phyloP scores from a whole-genome alignment of 139 green algal species.

The Axilococcus clingmanii region DNA sequence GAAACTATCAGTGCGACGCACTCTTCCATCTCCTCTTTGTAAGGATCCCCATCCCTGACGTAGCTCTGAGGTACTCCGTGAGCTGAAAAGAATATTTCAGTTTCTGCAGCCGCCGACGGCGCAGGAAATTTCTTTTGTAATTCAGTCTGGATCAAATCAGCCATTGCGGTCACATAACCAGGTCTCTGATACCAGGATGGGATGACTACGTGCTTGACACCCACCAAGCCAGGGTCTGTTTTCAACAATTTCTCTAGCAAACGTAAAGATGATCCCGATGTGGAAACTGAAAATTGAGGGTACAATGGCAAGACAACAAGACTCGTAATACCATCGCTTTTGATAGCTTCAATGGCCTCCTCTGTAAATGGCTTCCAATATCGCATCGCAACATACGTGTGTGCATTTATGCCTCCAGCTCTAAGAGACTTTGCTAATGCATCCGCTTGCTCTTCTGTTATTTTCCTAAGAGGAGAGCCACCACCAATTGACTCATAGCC shows the following conservation, averaged over 20 bases:
- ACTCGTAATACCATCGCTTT: slow-evolving; percentile 66
- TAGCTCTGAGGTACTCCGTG: slow-evolving; percentile 96
- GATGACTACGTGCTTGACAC: slow-evolving; percentile 38
- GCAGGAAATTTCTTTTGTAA: slow-evolving; percentile 45
- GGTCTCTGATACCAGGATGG: slow-evolving; percentile 71
- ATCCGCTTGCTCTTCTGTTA: slow-evolving; percentile 88
- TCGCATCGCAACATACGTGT: slow-evolving; percentile 96
- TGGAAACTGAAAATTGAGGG: slow-evolving; percentile 95
- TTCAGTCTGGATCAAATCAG: slow-evolving; percentile 79
- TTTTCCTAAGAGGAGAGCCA: slow-evolving; percentile 82
- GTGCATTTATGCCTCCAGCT: slow-evolving; percentile 27
- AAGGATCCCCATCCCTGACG: slow-evolving; percentile 91
- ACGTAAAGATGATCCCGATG: slow-evolving; percentile 79
- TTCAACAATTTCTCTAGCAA: slow-evolving; percentile 81
- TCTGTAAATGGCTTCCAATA: slow-evolving; percentile 99
- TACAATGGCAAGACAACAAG: slow-evolving; percentile 94
- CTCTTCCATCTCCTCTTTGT: slow-evolving; percentile 98
- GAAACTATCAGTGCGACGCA: slow-evolving; percentile 92
- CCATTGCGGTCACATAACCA: slow-evolving; percentile 91
- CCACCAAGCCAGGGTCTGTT: slow-evolving; percentile 18
- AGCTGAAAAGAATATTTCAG: slow-evolving; percentile 90
- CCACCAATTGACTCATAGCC: slow-evolving; percentile 94
- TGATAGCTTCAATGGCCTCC: slow-evolving; percentile 43
- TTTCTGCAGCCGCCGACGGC: too few species aligned
- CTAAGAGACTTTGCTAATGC: slow-evolving; percentile 56